phyloP scores from a whole-genome alignment of 2,329 filamentous ascomycete genomes.

The Arthrinium phaeospermum region DNA sequence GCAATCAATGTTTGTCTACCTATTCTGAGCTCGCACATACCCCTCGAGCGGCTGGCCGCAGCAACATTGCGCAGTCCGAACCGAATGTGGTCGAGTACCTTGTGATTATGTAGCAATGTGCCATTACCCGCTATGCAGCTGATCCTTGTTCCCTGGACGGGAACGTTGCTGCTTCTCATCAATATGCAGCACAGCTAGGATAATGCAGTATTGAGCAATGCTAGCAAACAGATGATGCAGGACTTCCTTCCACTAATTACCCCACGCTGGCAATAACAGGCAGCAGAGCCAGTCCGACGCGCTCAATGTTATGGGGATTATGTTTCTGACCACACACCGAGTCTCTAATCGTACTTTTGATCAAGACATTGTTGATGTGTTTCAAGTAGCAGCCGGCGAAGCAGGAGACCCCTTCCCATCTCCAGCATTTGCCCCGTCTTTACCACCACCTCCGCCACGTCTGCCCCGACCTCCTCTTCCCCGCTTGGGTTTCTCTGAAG shows the following conservation, averaged over 20 bases:
- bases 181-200: background rate
- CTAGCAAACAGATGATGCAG: background rate
- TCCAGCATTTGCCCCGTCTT: background rate
- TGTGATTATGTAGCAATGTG: background rate
- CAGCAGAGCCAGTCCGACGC: background rate
- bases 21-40: background rate
- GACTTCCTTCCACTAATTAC: background rate
- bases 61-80: background rate
- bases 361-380: background rate
- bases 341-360: background rate
- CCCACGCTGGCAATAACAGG: background rate
- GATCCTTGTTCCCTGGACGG: background rate
- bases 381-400: background rate
- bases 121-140: background rate
- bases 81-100: background rate
- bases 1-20: background rate
- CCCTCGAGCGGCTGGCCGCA: background rate
- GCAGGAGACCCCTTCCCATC: background rate
- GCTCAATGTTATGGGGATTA: too few relatives aligned
- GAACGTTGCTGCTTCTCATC: background rate
- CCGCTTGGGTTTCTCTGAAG: conserved; percentile 37
- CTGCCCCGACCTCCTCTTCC: conserved; percentile 38
- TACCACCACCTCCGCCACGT: conserved; percentile 30
- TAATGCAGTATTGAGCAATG: background rate
- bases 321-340: background rate